Evolutionary conservation across 192 early-diverging fungal genomes (phyloP).

Genomic region (Coemansia sp.): DNA sequence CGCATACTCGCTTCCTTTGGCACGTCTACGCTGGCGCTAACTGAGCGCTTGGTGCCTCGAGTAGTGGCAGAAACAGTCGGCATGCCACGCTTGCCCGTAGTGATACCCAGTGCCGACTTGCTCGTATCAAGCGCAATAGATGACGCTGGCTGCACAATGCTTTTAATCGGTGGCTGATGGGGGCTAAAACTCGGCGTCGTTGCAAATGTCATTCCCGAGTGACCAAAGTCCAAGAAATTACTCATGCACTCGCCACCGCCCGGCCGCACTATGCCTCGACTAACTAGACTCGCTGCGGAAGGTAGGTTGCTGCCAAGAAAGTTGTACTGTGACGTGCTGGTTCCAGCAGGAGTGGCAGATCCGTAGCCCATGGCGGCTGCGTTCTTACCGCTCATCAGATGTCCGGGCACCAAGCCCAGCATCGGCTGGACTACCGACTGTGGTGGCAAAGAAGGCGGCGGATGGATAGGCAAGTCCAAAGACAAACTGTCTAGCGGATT

Average conservation of each 20-base stretch:
- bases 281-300: background rate
- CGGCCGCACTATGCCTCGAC: background rate
- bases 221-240: background rate
- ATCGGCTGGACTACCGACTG: conserved; percentile 16
- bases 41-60: background rate
- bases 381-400: background rate
- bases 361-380: background rate
- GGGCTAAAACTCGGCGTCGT: background rate
- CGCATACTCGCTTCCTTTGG: background rate
- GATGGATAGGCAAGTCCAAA: conserved; percentile 44
- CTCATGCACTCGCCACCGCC: background rate
- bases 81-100: background rate
- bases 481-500: conserved; percentile 48
- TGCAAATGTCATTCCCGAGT: background rate
- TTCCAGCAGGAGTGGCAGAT: background rate
- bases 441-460: conserved; percentile 20
- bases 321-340: background rate
- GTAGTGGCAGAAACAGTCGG: background rate
- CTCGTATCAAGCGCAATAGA: background rate
- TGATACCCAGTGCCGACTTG: background rate
- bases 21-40: background rate
- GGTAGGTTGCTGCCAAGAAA: background rate
- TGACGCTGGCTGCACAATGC: background rate
- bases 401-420: background rate
- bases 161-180: background rate